Base-by-base conservation (phyloP, 257 asterid species). In the Linaria vulgaris region DNA sequence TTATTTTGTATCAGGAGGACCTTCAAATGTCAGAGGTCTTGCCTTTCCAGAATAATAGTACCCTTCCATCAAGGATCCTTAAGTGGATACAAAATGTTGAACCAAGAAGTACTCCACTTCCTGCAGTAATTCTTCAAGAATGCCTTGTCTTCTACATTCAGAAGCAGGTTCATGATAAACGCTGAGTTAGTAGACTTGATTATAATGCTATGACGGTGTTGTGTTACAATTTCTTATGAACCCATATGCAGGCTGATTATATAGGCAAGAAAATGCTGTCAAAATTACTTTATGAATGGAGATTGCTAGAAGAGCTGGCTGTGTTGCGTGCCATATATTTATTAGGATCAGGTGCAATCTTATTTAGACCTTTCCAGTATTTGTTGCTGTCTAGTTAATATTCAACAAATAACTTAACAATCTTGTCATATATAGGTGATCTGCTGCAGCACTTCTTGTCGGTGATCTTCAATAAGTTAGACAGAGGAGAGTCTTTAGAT, bases 31-130 rank as follows among this genome's bases (percentile, higher is more conserved):
- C 97, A 10, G 87, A 94, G 78, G 76, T 77, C 63, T 82, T 94
- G 70, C 99, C 97, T 34, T 94, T 87, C 68, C 97, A 94, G 76
- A 86, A 81, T 74, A 94, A 94, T 69, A 83, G 97, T 78, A 87
- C 92, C 37, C 86, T 94, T 58, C 84, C 89, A 54, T 94, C 97
- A 57, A 94, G 69, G 80, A 71, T 76, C 72, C 92, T 90, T 58
- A 73, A 82, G 69, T 85, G 91, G 97, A 83, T 90, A 61, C 82
- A 72, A 52, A 70, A 66, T 71, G 80, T 72, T 66, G 95, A 85
- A 70, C 88, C 83, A 51, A 85, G 69, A 77, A 69, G 77, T 62
- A 90, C 91, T 63, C 85, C 85, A 6, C 88, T 80, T 64, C 99
- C 97, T 72, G 75, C 77, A 13, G 87, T 84, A 55, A 72, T 94